Percentiles rank a stretch among this genome's conserved stretches.
Conservation (phyloP, 2,329 filamentous ascomycete species). For the Ambrosiella beaveri region DNA sequence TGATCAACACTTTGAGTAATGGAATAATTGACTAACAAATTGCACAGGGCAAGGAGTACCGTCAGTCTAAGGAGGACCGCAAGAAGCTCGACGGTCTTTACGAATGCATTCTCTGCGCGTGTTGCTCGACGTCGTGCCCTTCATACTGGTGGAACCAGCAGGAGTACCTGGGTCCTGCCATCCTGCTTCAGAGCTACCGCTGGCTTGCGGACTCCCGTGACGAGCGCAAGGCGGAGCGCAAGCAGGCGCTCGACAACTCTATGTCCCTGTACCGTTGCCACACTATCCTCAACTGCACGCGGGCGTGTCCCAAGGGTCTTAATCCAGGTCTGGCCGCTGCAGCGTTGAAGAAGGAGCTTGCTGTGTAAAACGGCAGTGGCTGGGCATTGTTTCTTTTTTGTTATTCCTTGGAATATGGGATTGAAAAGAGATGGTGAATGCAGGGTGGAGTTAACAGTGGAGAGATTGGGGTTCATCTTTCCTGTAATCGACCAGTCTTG, state of each 20-base stretch:
- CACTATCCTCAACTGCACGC: slow-evolving; percentile 96
- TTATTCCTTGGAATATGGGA: not conserved
- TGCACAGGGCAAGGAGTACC: slow-evolving; percentile 69
- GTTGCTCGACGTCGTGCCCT: slow-evolving; percentile 98
- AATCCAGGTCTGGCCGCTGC: slow-evolving; percentile 93
- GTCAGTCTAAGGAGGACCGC: slow-evolving; percentile 79
- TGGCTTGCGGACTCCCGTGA: slow-evolving; percentile 94
- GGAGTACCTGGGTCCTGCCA: slow-evolving; percentile 93
- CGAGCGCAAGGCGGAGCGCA: slow-evolving; percentile 72
- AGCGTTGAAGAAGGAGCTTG: slow-evolving; percentile 97
- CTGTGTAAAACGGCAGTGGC: slow-evolving; percentile 20
- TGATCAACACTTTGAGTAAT: not conserved
- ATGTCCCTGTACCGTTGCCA: slow-evolving; percentile 99
- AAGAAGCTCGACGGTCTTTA: slow-evolving; percentile 96
- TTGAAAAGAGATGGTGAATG: too few relatives aligned
- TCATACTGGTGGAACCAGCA: slow-evolving; percentile 99
- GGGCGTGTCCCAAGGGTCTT: slow-evolving; percentile 94
- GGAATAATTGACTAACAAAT: not conserved
- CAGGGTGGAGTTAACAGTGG: too few relatives aligned
- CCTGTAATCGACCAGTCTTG: too few relatives aligned
- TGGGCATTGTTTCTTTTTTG: not conserved
- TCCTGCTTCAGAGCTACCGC: slow-evolving; percentile 93
- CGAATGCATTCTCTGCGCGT: slow-evolving; percentile 98
- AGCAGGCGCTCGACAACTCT: slow-evolving; percentile 86
- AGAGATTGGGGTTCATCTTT: too few relatives aligned